Percentiles rank a stretch among this genome's conserved stretches.
phyloP scores from a whole-genome alignment of 2,329 filamentous ascomycete species.

The Sordariomycetes sp. region DNA sequence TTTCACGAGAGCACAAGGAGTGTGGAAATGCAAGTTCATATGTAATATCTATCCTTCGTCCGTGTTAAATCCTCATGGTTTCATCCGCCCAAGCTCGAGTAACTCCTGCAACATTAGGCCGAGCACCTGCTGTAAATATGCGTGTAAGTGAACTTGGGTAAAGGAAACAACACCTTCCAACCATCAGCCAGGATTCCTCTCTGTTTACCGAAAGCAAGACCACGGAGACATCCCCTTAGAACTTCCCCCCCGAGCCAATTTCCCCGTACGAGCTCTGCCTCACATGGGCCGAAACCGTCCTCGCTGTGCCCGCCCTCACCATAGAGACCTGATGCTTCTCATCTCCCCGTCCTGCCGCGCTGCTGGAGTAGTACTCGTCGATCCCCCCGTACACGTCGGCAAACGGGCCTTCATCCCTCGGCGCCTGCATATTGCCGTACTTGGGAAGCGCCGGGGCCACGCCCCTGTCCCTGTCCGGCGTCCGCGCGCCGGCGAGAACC shows the following conservation, averaged over 20 bases:
- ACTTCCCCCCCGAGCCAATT: conserved; percentile 13
- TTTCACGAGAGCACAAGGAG: no score
- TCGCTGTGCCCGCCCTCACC: conserved; percentile 10
- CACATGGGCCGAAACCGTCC: conserved; percentile 17
- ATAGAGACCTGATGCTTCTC: conserved; percentile 10
- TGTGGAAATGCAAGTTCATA: no score
- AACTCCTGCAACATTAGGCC: no score
- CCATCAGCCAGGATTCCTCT: background rate
- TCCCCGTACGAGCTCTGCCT: conserved; percentile 23
- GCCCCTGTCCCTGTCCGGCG: conserved; percentile 46
- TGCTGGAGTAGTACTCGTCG: background rate
- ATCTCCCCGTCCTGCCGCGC: background rate
- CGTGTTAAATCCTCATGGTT: no score
- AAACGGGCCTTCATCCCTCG: background rate
- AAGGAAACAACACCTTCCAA: no score
- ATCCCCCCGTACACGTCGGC: background rate
- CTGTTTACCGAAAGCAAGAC: background rate
- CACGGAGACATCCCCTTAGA: background rate
- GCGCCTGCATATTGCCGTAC: background rate
- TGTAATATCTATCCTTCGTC: no score
- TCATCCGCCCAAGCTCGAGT: no score
- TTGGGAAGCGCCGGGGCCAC: background rate
- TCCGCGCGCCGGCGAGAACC: conserved; percentile 49
- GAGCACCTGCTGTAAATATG: no score
- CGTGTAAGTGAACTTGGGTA: no score